Base-by-base conservation (phyloP, 495 filamentous ascomycete genomes). In the Neohortaea acidophila region DNA sequence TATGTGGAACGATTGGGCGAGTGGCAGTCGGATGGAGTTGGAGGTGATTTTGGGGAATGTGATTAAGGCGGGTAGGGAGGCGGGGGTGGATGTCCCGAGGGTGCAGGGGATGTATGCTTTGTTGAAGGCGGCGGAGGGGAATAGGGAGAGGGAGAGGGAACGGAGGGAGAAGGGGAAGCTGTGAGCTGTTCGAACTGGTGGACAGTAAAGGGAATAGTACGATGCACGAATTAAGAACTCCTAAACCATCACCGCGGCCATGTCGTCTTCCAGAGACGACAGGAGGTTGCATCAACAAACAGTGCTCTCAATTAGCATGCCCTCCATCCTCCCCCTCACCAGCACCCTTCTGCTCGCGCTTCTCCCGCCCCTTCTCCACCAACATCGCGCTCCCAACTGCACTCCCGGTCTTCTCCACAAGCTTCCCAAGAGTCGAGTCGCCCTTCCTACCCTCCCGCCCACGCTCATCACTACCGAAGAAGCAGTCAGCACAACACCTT, bases 21-120 rank as follows among this genome's bases (percentile, higher is more conserved):
- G 59, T 3, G 69, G 66, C 0, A 52, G 64, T 36, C 58, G 59
- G 24, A 58, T 75, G 63, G 72, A 77, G 59, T 33, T 74, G 15
- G 72, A 77, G 53, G 71, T 74, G 18, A 74, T 77, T 20, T 48
- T 77, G 27, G 72, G 72, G 0, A 73, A 75, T 43, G 68, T 70
- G 19, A 58, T 77, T 0, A 45, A 63, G 46, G 65, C 69, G 15
- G 72, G 69, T n/a, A 45, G 62, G 37, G 55, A 52, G 12, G 49
- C 52, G 14, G 71, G 70, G 1, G 62, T 69, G 7, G 62, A 68
- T 44, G 59, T 72, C 64, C 63, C 63, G 11, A 51, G 63, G 47
- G 23, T 73, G 54, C 64, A 69, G 56, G 67, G 43, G 1, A 29
- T 76, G 25, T 72, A 76, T 57, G 57, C 57, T 5, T 23, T 60